phyloP scores from a whole-genome alignment of 371 early-diverging fungal genomes.

The Mortierella sp. region DNA sequence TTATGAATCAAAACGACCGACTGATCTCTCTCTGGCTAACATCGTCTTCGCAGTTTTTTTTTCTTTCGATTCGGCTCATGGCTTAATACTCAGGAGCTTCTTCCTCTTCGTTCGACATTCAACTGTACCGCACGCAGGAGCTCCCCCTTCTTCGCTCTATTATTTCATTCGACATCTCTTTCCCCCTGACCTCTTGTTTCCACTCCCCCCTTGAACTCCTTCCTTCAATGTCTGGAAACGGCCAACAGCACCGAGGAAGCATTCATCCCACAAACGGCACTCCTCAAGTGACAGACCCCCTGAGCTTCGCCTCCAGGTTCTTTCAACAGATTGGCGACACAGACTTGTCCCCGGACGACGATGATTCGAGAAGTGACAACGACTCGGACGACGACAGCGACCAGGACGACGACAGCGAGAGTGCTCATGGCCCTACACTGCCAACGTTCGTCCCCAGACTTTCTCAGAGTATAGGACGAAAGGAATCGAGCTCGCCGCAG shows the following conservation, averaged over 20 bases:
- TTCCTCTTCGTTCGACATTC: constrained; percentile 6
- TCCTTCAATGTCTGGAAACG: constrained; percentile 16
- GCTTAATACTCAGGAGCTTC: neutral
- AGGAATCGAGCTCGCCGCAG: neutral
- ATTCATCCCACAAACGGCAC: constrained; percentile 15
- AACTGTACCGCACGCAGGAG: neutral
- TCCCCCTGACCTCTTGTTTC: neutral
- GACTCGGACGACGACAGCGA: constrained; percentile 22
- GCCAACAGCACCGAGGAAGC: constrained; percentile 5
- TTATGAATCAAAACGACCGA: neutral
- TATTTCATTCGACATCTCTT: neutral
- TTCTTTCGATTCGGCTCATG: neutral
- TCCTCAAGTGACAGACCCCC: constrained; percentile 35
- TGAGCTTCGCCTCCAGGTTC: constrained; percentile 53
- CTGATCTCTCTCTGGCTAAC: neutral
- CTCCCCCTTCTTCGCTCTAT: neutral
- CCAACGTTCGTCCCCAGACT: neutral
- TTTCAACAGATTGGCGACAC: constrained; percentile 51
- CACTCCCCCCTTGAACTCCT: neutral
- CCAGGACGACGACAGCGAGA: constrained; percentile 1
- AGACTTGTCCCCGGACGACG: constrained; percentile 27
- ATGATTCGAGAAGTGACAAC: constrained; percentile 36
- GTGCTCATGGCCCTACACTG: neutral
- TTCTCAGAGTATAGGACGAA: no score
- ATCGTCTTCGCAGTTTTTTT: neutral